Conservation (phyloP, 495 filamentous ascomycete species). For the Chaetomium cochliodes region DNA sequence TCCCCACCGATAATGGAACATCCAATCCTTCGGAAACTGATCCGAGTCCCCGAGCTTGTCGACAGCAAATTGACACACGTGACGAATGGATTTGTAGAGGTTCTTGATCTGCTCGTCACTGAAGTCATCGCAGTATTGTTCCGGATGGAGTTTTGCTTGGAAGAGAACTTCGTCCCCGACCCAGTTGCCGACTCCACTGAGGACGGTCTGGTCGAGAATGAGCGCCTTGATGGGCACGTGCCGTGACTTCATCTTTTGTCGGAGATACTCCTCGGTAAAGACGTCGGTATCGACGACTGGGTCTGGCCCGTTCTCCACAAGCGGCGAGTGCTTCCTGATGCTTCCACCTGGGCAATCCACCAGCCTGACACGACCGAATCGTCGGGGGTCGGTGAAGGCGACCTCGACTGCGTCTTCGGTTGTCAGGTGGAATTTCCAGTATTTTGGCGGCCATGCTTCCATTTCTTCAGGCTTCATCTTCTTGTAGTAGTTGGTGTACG, state of each 20-base stretch:
- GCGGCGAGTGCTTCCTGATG: conserved; percentile 73
- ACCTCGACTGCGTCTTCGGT: conserved; percentile 64
- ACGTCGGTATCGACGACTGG: conserved; percentile 78
- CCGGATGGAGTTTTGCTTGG: conserved; percentile 83
- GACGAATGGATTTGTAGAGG: conserved; percentile 70
- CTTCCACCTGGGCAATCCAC: conserved; percentile 73
- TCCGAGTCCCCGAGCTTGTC: conserved; percentile 77
- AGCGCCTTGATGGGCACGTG: conserved; percentile 83
- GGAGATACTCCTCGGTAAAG: conserved; percentile 70
- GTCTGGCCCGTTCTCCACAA: conserved; percentile 91
- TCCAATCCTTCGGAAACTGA: conserved; percentile 84
- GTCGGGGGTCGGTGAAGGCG: conserved; percentile 78
- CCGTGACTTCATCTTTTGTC: conserved; percentile 64
- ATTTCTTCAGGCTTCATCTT: conserved; percentile 57
- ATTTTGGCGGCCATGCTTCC: conserved; percentile 81
- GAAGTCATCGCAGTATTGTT: conserved; percentile 86
- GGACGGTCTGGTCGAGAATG: conserved; percentile 81
- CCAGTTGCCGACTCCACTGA: conserved; percentile 96
- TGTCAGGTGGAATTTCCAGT: conserved; percentile 79
- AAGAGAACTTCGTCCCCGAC: conserved; percentile 92
- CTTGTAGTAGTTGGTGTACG: conserved; percentile 69
- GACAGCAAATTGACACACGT: conserved; percentile 76
- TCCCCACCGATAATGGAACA: conserved; percentile 88
- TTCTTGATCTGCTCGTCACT: conserved; percentile 64
- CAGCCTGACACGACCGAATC: conserved; percentile 74